Percentiles rank a stretch among this genome's conserved stretches.
phyloP scores from a whole-genome alignment of 345 rosid genomes.

The Zanthoxylum bungeanum region DNA sequence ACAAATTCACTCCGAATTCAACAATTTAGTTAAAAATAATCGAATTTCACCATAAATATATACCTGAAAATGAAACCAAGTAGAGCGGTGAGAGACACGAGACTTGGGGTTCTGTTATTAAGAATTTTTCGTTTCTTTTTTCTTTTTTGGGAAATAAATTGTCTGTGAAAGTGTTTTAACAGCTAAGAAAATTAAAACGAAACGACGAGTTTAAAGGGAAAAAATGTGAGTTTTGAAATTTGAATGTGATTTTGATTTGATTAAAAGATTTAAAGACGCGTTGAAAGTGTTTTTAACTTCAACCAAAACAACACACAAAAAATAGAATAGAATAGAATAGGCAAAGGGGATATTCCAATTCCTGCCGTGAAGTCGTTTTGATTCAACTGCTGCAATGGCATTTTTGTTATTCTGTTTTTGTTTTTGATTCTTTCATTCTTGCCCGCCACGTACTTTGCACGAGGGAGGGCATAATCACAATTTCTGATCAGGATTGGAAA shows the following conservation, averaged over 20 bases:
- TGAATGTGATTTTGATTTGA: background rate
- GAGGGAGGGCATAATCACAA: too few species aligned
- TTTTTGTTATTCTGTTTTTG: background rate
- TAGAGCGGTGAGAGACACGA: slow-evolving; percentile 6
- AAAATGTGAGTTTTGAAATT: background rate
- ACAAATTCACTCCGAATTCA: slow-evolving; percentile 20
- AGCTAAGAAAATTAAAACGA: slow-evolving; percentile 3
- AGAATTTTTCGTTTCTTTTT: background rate
- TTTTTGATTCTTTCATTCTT: background rate
- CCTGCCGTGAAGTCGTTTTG: background rate
- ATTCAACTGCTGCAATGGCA: slow-evolving; percentile 5
- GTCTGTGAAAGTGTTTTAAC: slow-evolving; percentile 8
- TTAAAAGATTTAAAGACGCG: background rate
- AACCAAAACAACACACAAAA: background rate
- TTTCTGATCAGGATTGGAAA: too few species aligned
- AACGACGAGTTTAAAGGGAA: slow-evolving; percentile 12
- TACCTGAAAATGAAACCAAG: slow-evolving; percentile 37
- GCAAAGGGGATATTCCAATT: background rate
- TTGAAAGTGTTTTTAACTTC: background rate
- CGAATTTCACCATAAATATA: background rate
- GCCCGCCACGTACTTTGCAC: slow-evolving; percentile 18
- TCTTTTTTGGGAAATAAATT: background rate
- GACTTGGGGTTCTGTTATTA: slow-evolving; percentile 17
- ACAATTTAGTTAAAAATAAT: slow-evolving; percentile 5
- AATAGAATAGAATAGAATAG: background rate